Conservation (phyloP, 768 basidiomycete genomes). For the Phaeotremella skinneri region DNA sequence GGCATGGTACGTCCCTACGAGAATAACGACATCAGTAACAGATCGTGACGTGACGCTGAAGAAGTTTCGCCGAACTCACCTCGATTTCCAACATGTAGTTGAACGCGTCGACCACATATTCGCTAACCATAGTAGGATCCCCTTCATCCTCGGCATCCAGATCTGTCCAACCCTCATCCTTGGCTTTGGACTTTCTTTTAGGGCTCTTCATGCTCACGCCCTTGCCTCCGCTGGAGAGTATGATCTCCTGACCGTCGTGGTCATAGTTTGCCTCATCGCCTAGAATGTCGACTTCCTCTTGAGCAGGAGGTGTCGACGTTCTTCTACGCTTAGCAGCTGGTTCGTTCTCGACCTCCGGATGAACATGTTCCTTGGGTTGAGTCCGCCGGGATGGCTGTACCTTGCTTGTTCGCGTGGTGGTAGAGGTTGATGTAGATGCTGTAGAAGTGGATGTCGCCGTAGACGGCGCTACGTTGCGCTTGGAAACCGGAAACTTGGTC, state of each 20-base stretch:
- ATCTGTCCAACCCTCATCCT: constrained; percentile 75
- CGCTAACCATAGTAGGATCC: constrained; percentile 94
- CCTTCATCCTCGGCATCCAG: constrained; percentile 86
- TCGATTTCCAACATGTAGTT: constrained; percentile 82
- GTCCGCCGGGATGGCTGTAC: constrained; percentile 20
- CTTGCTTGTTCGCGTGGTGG: constrained; percentile 28
- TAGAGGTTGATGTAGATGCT: constrained; percentile 33
- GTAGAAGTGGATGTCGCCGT: constrained; percentile 16
- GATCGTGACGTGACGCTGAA: not conserved
- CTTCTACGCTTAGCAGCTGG: constrained; percentile 35
- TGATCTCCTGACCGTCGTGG: constrained; percentile 52
- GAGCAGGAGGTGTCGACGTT: constrained; percentile 34
- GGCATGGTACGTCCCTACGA: constrained; percentile 72
- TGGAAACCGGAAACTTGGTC: not conserved
- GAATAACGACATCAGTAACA: constrained; percentile 7
- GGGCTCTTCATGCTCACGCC: constrained; percentile 20
- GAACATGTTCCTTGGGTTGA: constrained; percentile 7
- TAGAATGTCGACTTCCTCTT: constrained; percentile 61
- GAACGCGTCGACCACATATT: constrained; percentile 93
- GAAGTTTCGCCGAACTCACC: constrained; percentile 61
- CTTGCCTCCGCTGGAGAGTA: constrained; percentile 34
- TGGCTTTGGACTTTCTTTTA: constrained; percentile 42
- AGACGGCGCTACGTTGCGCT: not conserved
- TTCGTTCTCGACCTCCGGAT: constrained; percentile 15
- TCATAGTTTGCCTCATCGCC: constrained; percentile 60